A percentile compares a stretch with the other conserved stretches of the same genome.
These are phyloP conservation scores for Kuraishia hungarica DNA, from an alignment of 805 yeast species.

Conservation along the genomic window DNA sequence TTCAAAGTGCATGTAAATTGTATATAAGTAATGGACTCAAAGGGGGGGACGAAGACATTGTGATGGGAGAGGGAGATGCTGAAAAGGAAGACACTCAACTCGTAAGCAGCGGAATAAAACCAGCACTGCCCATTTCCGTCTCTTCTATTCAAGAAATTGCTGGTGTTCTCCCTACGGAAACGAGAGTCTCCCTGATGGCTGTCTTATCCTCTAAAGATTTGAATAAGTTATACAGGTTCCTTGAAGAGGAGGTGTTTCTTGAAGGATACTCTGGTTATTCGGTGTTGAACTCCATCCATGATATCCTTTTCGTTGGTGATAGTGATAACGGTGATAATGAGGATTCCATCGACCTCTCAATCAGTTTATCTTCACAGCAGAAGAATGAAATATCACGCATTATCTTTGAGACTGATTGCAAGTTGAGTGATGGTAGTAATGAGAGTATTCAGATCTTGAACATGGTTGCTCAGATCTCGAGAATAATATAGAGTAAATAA, in stretches of 20 bases:
- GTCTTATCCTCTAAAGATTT: conserved; percentile 13
- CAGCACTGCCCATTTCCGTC: conserved; percentile 3
- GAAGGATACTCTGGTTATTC: conserved; percentile 24
- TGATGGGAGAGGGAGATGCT: conserved; percentile 15
- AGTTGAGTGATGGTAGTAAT: conserved; percentile 77
- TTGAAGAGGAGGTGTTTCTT: conserved; percentile 18
- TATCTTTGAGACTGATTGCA: conserved; percentile 67
- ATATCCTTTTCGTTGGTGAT: conserved; percentile 17
- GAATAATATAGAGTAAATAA: conserved; percentile 15
- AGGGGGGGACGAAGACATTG: conserved; percentile 20
- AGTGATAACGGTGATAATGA: conserved; percentile 11
- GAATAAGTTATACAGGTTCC: conserved; percentile 15
- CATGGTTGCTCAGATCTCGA: conserved; percentile 44
- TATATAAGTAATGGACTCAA: conserved; percentile 16
- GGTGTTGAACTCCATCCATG: conserved; percentile 22
- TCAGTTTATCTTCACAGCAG: conserved; percentile 49
- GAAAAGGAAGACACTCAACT: too few species aligned
- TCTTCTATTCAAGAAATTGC: conserved; percentile 19
- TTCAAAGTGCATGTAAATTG: conserved; percentile 75
- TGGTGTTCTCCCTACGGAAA: conserved; percentile 20
- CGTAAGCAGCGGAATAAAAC: too few species aligned
- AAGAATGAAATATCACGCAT: conserved; percentile 60
- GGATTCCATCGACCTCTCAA: conserved; percentile 24
- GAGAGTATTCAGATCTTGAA: conserved; percentile 79
- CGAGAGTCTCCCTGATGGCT: conserved; percentile 11